A percentile compares a stretch with the other conserved stretches of the same genome.
phyloP scores from a whole-genome alignment of 164 flowering plant species.

The Tinospora cordifolia region DNA sequence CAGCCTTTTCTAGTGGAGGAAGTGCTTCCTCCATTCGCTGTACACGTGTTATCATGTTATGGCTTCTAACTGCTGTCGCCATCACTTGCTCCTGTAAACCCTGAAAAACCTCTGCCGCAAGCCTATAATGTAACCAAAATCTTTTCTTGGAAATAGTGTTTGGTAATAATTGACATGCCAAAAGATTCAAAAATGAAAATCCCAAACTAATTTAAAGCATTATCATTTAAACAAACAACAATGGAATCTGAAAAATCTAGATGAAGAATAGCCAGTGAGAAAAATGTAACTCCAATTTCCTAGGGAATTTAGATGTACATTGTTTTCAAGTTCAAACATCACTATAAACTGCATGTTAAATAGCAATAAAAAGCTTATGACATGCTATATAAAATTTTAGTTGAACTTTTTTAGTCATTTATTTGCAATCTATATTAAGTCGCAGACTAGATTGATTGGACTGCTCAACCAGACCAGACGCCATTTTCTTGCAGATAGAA shows the following conservation, averaged over 20 bases:
- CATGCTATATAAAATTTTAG: not conserved
- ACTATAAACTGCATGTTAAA: no score
- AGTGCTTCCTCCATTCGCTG: conserved; percentile 64
- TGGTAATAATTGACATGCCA: not conserved
- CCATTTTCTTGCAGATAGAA: not conserved
- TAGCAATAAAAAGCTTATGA: not conserved
- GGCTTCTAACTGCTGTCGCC: conserved; percentile 72
- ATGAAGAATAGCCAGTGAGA: not conserved
- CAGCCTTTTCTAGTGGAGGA: conserved; percentile 75
- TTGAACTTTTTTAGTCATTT: no score
- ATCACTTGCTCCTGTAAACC: conserved; percentile 82
- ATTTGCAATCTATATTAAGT: no score
- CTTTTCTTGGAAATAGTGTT: conserved; percentile 9
- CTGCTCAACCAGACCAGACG: not conserved
- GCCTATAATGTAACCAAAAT: conserved; percentile 38
- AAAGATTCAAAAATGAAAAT: not conserved
- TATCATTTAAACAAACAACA: not conserved
- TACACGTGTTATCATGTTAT: conserved; percentile 58
- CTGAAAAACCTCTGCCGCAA: conserved; percentile 93
- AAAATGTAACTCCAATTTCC: not conserved
- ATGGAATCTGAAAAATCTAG: not conserved
- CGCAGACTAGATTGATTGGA: not conserved
- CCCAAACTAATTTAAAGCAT: not conserved
- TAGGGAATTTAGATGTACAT: no score
- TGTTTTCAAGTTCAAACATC: no score